Base-by-base conservation (phyloP, 257 asterid genomes). In the Euphrasia confusa region DNA sequence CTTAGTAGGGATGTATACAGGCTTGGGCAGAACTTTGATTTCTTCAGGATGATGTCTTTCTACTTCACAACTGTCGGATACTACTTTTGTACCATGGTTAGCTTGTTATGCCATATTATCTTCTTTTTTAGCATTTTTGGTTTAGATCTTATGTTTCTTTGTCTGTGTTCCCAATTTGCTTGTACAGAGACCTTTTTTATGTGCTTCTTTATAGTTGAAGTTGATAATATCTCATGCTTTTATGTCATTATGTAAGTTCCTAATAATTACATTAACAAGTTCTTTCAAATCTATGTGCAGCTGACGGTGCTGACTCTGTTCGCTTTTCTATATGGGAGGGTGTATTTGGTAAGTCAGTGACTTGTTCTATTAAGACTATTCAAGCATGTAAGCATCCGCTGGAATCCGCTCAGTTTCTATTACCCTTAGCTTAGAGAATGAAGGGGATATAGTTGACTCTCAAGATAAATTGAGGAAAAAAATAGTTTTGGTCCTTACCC, bases 1-100 rank as follows among this genome's bases (percentile, higher is more conserved):
- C 94, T 92, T 57, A 92, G 99, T 65, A 83, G 99, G 79, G 99
- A 92, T 71, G 80, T 92, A 53, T 92, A 92, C 80, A 78, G 97
- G 78, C 96, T 93, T 75, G 99, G 99, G 45, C 96, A 93, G 84
- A 97, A 83, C 70, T 84, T 93, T 76, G 99, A 89, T 78, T 93
- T 93, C 77, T 87, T 93, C 78, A 78, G 97, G 79, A 93, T 87
- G 99, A 78, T 93, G 53, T 93, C 99, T 7, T 93, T 93, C 82
- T 89, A 81, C 86, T 93, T 93, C 83, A 87, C 97, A 4, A 93
- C 99, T 66, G 99, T 93, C 21, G 99, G 99, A 74, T 87, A 68
- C 80, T 93, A 93, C 81, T 78, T 93, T 56, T 93, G 99, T 74
- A 93, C 99, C 77, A 87, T 93, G 99, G 99, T 92, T 74, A 72